These are phyloP conservation scores for Trametes meyenii DNA, from an alignment of 768 basidiomycete genomes.

Conservation along the genomic window DNA sequence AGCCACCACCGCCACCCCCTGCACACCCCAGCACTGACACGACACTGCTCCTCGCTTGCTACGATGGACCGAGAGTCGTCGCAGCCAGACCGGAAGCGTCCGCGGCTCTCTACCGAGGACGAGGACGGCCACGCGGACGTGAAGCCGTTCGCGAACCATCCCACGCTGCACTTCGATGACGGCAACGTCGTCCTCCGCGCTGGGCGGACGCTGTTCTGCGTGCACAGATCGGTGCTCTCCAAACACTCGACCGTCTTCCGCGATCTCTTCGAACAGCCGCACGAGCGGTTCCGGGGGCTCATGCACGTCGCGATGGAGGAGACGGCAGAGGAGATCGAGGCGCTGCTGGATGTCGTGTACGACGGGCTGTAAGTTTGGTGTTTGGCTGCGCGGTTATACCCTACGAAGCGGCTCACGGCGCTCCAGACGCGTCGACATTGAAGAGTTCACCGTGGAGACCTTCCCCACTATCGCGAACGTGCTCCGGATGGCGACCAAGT, in stretches of 20 bases:
- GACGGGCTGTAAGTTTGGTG: conserved; percentile 29
- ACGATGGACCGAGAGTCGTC: not conserved
- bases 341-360: conserved; percentile 30
- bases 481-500: conserved; percentile 37
- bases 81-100: conserved; percentile 13
- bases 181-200: conserved; percentile 36
- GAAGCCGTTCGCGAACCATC: conserved; percentile 26
- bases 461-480: conserved; percentile 25
- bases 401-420: not conserved
- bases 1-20: no score
- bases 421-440: conserved; percentile 26
- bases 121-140: conserved; percentile 6
- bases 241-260: conserved; percentile 30
- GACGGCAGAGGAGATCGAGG: conserved; percentile 30
- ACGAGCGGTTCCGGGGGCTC: conserved; percentile 25
- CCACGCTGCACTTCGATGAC: conserved; percentile 36
- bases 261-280: conserved; percentile 27
- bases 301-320: conserved; percentile 30
- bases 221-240: conserved; percentile 32
- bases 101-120: conserved; percentile 2
- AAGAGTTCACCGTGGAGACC: conserved; percentile 24
- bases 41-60: no score
- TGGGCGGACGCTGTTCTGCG: conserved; percentile 29
- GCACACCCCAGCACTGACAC: no score
- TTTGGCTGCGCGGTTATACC: not conserved